Conservation (phyloP, 1,284 basidiomycete genomes). For the Amylostereum areolatum region DNA sequence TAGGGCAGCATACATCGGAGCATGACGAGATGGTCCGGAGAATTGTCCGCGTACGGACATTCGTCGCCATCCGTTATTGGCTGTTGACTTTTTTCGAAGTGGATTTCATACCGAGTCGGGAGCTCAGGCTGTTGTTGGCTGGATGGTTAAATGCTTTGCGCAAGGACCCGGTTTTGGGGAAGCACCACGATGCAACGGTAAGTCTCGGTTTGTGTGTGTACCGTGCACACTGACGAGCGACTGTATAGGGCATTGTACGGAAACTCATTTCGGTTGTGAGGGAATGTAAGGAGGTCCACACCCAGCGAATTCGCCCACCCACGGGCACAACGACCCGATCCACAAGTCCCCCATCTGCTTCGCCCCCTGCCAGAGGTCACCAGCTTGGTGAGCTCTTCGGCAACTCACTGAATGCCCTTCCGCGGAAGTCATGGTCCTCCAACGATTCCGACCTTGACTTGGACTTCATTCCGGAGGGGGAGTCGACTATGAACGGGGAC, state of each 20-base stretch:
- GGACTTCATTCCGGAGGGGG: slow-evolving; percentile 53
- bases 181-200: slow-evolving; percentile 64
- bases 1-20: slow-evolving; percentile 45
- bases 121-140: slow-evolving; percentile 64
- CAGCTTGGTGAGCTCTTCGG: background rate
- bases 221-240: slow-evolving; percentile 1
- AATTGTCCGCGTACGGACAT: slow-evolving; percentile 80
- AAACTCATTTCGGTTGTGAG: slow-evolving; percentile 76
- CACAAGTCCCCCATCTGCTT: background rate
- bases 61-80: slow-evolving; percentile 84
- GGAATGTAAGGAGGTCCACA: slow-evolving; percentile 68
- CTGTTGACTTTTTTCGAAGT: slow-evolving; percentile 80
- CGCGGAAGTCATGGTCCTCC: slow-evolving; percentile 34
- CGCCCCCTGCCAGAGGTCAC: background rate
- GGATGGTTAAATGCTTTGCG: slow-evolving; percentile 76
- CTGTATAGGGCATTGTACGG: slow-evolving; percentile 61
- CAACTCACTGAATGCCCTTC: slow-evolving; percentile 14
- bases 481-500: slow-evolving; percentile 11
- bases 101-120: slow-evolving; percentile 79
- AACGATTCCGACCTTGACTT: slow-evolving; percentile 70
- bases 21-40: slow-evolving; percentile 63
- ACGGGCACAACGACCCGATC: background rate
- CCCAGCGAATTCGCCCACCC: slow-evolving; percentile 15
- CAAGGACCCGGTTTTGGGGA: slow-evolving; percentile 60
- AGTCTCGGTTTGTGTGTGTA: slow-evolving; percentile 24